These are phyloP conservation scores for Penicillium ochrochloron DNA, from an alignment of 495 filamentous ascomycete genomes.

Conservation along the genomic window DNA sequence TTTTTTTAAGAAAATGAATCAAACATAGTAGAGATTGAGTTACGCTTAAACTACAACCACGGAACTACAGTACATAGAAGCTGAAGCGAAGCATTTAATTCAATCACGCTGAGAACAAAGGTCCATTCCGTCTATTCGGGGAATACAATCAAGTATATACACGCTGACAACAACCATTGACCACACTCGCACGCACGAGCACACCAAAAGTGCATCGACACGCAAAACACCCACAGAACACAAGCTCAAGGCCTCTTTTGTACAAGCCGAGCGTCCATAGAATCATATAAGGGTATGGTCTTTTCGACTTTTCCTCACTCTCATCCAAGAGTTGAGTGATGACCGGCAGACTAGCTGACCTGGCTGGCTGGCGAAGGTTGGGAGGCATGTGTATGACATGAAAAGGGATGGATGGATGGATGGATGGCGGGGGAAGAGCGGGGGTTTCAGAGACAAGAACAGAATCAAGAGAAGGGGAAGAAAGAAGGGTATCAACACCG, in stretches of 20 bases:
- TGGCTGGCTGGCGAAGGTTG: conserved; percentile 11
- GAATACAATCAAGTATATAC: conserved; percentile 40
- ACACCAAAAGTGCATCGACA: conserved; percentile 10
- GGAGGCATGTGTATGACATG: conserved; percentile 15
- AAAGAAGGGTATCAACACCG: conserved; percentile 55
- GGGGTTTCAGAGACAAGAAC: conserved; percentile 22
- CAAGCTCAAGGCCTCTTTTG: not conserved
- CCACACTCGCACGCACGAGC: conserved; percentile 4
- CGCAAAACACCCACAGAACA: conserved; percentile 13
- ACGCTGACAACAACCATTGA: conserved; percentile 29
- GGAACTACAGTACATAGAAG: not conserved
- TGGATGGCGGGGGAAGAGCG: conserved; percentile 6
- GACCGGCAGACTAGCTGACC: not conserved
- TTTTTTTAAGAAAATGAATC: not conserved
- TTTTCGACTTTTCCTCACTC: conserved; percentile 21
- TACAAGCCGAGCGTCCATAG: not conserved
- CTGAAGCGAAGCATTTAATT: not conserved
- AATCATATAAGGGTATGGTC: conserved; percentile 9
- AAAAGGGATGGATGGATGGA: conserved; percentile 7
- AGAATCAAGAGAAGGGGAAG: conserved; percentile 20
- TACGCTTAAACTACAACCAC: not conserved
- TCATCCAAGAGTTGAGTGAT: conserved; percentile 13
- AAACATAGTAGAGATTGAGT: not conserved
- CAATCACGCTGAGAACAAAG: conserved; percentile 18
- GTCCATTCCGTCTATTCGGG: conserved; percentile 44